Evolutionary conservation across 495 filamentous ascomycete genomes (phyloP).

Genomic region (Penicillium lividum): DNA sequence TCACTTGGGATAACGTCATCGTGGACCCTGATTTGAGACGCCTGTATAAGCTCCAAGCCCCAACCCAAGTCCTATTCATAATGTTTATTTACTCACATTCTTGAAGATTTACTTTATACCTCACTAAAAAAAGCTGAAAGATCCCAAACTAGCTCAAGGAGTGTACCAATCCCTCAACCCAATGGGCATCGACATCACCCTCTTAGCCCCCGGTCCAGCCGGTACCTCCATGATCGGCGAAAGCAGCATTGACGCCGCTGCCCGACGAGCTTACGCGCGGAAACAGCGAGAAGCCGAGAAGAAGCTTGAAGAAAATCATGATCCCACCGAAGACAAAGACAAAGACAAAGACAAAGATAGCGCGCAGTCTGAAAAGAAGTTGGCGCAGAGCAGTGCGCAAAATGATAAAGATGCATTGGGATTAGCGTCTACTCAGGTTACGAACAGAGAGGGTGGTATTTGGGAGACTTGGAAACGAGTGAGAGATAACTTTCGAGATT

Average conservation of each 20-base stretch:
- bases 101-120: too few species aligned
- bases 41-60: too few species aligned
- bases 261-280: constrained; percentile 9
- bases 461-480: background rate
- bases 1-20: background rate
- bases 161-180: background rate
- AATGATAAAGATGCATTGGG: background rate
- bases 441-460: constrained; percentile 31
- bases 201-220: constrained; percentile 15
- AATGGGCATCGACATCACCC: constrained; percentile 8
- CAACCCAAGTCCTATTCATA: too few species aligned
- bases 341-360: background rate
- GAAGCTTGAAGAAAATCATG: background rate
- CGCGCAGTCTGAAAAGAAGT: background rate
- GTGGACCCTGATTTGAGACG: background rate
- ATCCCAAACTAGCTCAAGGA: background rate
- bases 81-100: too few species aligned
- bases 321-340: background rate
- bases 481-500: background rate
- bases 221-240: constrained; percentile 22
- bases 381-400: background rate
- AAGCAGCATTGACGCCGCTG: constrained; percentile 19
- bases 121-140: too few species aligned
- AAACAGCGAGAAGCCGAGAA: constrained; percentile 5
- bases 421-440: background rate